Base-by-base conservation (phyloP, 768 basidiomycete genomes). In the Lyophyllum shimeji region DNA sequence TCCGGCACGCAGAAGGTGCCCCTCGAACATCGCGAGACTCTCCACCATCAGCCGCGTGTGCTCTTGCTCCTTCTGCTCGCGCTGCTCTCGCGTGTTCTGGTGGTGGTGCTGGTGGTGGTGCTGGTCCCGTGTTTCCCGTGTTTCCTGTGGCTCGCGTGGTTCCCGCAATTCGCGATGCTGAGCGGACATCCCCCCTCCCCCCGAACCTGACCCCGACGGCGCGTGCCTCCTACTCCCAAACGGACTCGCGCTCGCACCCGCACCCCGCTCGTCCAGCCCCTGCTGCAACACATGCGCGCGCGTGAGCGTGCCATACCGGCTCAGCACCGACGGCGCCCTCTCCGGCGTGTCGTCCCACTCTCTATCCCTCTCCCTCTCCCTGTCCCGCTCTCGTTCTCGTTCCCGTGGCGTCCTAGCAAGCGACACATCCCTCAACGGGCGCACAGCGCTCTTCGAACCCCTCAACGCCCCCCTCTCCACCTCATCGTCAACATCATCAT, bases 31-130 rank as follows among this genome's bases (percentile, higher is more conserved):
- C 3, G 72, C 66, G 13, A 93, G 70, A 17, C 85, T 81, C 40
- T 93, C 89, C 20, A 84, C 61, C 80, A 93, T 84, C 44, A 93
- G 70, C n/a, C 79, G 74, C 1, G 82, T 75, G 61, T 92, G 91
- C 60, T 92, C 89, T 3, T 52, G 55, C 2, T 75, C 66, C 34
- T 67, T 71, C 9, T 58, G 57, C 34, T n/a, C n/a, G n/a, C n/a
- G n/a, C n/a, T n/a, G n/a, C n/a, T n/a, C n/a, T n/a, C n/a, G n/a
- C n/a, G n/a, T n/a, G n/a, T n/a, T n/a, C n/a, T n/a, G n/a, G n/a
- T n/a, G n/a, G n/a, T n/a, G n/a, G n/a, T n/a, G n/a, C n/a, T n/a
- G n/a, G n/a, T n/a, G n/a, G n/a, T n/a, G n/a, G n/a, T 65, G 66
- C 46, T 60, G 29, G 29, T 29, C 29, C 29, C 29, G 29, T 29